A percentile compares a stretch with the other conserved stretches of the same genome.
phyloP scores from a whole-genome alignment of 176 grass and related monocot species.

The Typha latifolia region DNA sequence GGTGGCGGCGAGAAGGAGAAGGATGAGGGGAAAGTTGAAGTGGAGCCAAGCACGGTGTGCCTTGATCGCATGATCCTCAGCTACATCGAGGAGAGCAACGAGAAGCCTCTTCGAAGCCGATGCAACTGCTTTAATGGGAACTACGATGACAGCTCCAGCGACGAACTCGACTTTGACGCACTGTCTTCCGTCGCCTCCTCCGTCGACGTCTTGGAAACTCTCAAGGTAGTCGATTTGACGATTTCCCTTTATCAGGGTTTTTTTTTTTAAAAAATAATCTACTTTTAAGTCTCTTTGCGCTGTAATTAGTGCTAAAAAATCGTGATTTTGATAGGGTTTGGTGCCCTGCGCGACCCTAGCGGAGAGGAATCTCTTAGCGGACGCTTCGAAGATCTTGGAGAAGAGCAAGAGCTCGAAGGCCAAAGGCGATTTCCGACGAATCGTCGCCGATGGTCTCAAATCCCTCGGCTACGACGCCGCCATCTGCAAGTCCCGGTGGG shows the following conservation, averaged over 20 bases:
- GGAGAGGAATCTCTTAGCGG: constrained; percentile 16
- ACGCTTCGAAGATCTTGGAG: not conserved
- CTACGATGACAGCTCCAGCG: not conserved
- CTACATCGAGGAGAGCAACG: constrained; percentile 16
- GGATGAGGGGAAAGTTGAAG: not conserved
- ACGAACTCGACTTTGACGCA: not conserved
- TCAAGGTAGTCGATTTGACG: not conserved
- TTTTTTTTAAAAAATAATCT: too few species aligned
- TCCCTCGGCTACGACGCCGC: constrained; percentile 11
- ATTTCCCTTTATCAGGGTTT: not conserved
- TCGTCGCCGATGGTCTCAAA: not conserved
- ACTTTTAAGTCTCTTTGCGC: too few species aligned
- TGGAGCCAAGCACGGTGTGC: not conserved
- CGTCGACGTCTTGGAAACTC: not conserved
- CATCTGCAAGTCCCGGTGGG: constrained; percentile 10
- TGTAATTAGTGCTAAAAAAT: too few species aligned
- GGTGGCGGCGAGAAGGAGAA: not conserved
- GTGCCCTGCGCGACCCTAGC: not conserved
- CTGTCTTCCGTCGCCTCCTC: not conserved
- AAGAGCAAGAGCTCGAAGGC: constrained; percentile 10
- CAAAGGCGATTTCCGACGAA: not conserved
- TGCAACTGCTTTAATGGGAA: constrained; percentile 12
- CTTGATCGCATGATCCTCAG: not conserved
- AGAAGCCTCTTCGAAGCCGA: constrained; percentile 7
- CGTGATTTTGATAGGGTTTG: not conserved